Percentiles rank a stretch among this genome's conserved stretches.
Conservation (phyloP, 257 asterid genomes). For the Galeopsis tetrahit region DNA sequence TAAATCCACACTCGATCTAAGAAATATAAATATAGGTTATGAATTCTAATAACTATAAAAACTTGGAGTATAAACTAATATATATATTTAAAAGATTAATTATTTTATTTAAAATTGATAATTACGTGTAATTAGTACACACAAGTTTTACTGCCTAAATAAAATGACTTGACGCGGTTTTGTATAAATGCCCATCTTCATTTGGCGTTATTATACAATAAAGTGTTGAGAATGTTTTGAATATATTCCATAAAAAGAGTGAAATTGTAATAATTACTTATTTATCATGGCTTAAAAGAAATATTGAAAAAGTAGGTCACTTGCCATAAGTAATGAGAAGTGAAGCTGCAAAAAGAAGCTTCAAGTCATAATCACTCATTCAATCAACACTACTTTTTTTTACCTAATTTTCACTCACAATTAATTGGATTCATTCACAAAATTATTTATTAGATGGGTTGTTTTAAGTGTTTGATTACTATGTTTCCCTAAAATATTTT, state of each 20-base stretch:
- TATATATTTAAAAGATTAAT: too few relatives aligned
- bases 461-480: neutral
- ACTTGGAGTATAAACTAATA: too few relatives aligned
- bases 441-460: neutral
- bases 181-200: too few relatives aligned
- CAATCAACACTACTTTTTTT: neutral
- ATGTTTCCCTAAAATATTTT: neutral
- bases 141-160: too few relatives aligned
- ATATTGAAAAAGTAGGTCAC: neutral
- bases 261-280: conserved; percentile 1
- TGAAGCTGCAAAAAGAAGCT: conserved; percentile 27
- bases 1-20: too few relatives aligned
- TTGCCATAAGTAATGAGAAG: conserved; percentile 8
- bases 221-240: conserved; percentile 28
- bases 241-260: neutral
- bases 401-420: conserved; percentile 12
- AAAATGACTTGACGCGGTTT: too few relatives aligned
- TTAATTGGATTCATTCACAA: neutral
- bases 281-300: neutral
- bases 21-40: too few relatives aligned
- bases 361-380: conserved; percentile 29
- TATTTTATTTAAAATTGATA: too few relatives aligned
- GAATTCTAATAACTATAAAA: too few relatives aligned
- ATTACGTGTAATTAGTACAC: too few relatives aligned
- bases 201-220: too few relatives aligned